Evolutionary conservation across 306 rosid genomes (phyloP).

Genomic region (Cyamopsis tetragonoloba): DNA sequence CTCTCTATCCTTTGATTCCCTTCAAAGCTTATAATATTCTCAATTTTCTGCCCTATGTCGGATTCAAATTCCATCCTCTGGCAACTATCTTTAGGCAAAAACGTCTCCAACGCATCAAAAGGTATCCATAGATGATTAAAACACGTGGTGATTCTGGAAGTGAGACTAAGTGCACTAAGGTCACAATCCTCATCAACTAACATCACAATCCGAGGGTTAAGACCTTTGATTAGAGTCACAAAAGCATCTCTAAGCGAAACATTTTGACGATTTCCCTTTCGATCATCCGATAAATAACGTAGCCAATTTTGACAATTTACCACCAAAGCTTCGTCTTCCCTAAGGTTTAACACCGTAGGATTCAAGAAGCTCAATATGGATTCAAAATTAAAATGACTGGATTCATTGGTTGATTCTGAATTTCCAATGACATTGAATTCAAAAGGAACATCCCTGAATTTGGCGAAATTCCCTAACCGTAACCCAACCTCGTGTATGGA

Average conservation of each 20-base stretch:
- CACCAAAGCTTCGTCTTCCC: slow-evolving; percentile 81
- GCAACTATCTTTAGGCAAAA: slow-evolving; percentile 72
- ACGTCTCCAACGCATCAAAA: slow-evolving; percentile 84
- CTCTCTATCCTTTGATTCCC: slow-evolving; percentile 77
- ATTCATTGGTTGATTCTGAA: slow-evolving; percentile 23
- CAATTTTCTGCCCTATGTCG: slow-evolving; percentile 84
- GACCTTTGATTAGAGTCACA: slow-evolving; percentile 45
- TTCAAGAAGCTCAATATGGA: slow-evolving; percentile 50
- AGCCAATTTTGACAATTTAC: slow-evolving; percentile 85
- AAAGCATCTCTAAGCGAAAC: slow-evolving; percentile 54
- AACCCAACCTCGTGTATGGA: slow-evolving; percentile 74
- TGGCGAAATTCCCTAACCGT: slow-evolving; percentile 70
- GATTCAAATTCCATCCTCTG: slow-evolving; percentile 86
- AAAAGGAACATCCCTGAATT: slow-evolving; percentile 65
- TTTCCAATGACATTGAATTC: slow-evolving; percentile 60
- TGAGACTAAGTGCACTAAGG: slow-evolving; percentile 49
- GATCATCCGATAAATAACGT: slow-evolving; percentile 55
- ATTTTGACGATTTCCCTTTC: slow-evolving; percentile 14
- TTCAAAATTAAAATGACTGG: slow-evolving; percentile 39
- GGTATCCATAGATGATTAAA: slow-evolving; percentile 95
- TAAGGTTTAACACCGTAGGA: slow-evolving; percentile 50
- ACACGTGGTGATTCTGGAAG: slow-evolving; percentile 67
- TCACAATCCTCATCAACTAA: slow-evolving; percentile 89
- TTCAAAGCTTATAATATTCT: slow-evolving; percentile 68
- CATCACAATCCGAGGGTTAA: slow-evolving; percentile 63